Base-by-base conservation (phyloP, 2,329 filamentous ascomycete species). In the Aspergillus pseudoterreus region DNA sequence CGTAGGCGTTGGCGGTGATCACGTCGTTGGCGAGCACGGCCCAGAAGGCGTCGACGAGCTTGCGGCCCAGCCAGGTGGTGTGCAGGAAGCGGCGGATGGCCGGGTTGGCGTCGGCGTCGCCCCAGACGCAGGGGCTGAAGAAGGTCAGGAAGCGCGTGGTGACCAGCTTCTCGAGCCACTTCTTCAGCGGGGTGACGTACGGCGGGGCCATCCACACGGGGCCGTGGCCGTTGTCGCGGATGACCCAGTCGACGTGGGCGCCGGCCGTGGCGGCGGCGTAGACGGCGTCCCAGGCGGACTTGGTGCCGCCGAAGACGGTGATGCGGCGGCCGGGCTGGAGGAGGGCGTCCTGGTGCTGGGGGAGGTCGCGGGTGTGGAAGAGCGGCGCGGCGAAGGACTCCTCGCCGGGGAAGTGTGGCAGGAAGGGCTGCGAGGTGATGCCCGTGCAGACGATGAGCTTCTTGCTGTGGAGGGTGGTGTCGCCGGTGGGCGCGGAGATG, bases 111-210 rank as follows among this genome's bases (percentile, higher is more conserved):
- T 84, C 84, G 2, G 77, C 79, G 1, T 77, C 74, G 4, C 84
- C 85, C 84, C 86, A 92, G 12, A 87, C 78, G 63, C 87, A 91
- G 0, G 88, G 88, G 47, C 82, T 85, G 68, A 92, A 83, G 83
- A 85, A 90, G 2, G 83, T 87, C 48, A 91, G 70, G 56, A 87
- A 77, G 0, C 88, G 82, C 0, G 82, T 86, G 30, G 81, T 79
- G 4, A 86, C 78, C 4, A 90, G 76, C 59, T 85, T 82, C 67
- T 90, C 86, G 0, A 89, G 71, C 78, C 82, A 83, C 52, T 78
- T 79, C 65, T 85, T 85, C n/a, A 87, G 63, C 0, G 85, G 84
- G 1, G 85, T 87, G 14, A 88, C 83, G 50, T 82, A 83, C 1
- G 80, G 55, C 4, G 69, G 69, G 6, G 65, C 61, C 68, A 74